A percentile compares a stretch with the other conserved stretches of the same genome.
Evolutionary conservation across 352 stramenopile genomes (phyloP).

Genomic region (Phytophthora lateralis): DNA sequence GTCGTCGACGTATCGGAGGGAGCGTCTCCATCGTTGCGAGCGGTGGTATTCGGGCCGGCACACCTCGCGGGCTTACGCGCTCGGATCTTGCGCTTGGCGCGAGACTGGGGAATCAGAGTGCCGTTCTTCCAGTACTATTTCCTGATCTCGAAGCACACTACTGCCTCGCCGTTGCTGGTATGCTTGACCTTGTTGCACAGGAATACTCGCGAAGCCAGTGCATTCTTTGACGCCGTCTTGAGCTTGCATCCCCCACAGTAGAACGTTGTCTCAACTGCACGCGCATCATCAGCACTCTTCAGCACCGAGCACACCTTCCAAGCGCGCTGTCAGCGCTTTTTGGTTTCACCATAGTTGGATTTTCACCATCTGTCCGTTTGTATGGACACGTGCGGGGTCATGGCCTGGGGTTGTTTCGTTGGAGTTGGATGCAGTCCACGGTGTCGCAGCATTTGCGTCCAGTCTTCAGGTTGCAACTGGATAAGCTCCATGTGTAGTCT

Average conservation of each 20-base stretch:
- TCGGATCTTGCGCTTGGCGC: not conserved
- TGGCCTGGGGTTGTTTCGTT: not conserved
- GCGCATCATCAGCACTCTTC: not conserved
- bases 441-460: not conserved
- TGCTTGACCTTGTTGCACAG: not conserved
- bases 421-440: not conserved
- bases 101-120: not conserved
- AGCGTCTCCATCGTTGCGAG: not conserved
- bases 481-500: not conserved
- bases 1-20: too few species aligned
- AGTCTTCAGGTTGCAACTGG: not conserved
- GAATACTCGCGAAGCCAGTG: conserved; percentile 1
- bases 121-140: not conserved
- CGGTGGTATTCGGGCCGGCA: not conserved
- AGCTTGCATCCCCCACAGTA: conserved; percentile 8
- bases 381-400: not conserved
- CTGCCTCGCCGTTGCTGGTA: not conserved
- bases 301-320: conserved; percentile 8
- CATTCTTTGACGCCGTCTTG: conserved; percentile 4
- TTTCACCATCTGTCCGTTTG: conserved; percentile 7
- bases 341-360: not conserved
- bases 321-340: conserved; percentile 1
- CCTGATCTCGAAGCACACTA: not conserved
- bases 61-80: not conserved
- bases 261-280: conserved; percentile 5